phyloP scores from a whole-genome alignment of 2,329 filamentous ascomycete genomes.

The Phoma sp. region DNA sequence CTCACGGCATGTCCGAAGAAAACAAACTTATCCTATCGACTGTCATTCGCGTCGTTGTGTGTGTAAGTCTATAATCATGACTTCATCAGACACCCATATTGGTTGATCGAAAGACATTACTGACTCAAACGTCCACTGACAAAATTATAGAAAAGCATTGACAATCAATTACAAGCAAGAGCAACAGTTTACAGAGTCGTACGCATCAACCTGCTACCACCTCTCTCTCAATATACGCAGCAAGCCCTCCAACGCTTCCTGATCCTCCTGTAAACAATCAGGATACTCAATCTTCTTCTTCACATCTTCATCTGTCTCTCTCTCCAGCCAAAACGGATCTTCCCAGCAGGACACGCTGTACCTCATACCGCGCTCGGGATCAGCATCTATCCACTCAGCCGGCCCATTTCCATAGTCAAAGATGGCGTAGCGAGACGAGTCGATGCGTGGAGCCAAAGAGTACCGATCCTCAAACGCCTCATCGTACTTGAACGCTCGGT shows the following conservation, averaged over 20 bases:
- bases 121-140: too few species aligned
- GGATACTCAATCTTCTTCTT: constrained; percentile 1
- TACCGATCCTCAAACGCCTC: constrained; percentile 5
- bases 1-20: too few species aligned
- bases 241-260: neutral
- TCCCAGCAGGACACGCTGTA: too few species aligned
- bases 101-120: too few species aligned
- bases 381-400: neutral
- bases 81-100: too few species aligned
- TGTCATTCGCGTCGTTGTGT: too few species aligned
- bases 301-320: neutral
- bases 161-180: too few species aligned
- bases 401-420: neutral
- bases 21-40: too few species aligned
- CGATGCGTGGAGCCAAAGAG: neutral
- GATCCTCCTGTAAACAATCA: constrained; percentile 8
- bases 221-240: neutral
- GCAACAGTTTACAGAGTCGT: too few species aligned
- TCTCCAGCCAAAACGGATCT: neutral
- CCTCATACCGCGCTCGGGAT: neutral
- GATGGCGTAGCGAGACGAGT: constrained; percentile 3
- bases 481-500: neutral
- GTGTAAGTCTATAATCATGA: too few species aligned
- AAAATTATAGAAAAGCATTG: too few species aligned
- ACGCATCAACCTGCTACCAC: neutral